These are phyloP conservation scores for Aotearoamyces nothofagi DNA, from an alignment of 2,329 filamentous ascomycete species.

Conservation along the genomic window DNA sequence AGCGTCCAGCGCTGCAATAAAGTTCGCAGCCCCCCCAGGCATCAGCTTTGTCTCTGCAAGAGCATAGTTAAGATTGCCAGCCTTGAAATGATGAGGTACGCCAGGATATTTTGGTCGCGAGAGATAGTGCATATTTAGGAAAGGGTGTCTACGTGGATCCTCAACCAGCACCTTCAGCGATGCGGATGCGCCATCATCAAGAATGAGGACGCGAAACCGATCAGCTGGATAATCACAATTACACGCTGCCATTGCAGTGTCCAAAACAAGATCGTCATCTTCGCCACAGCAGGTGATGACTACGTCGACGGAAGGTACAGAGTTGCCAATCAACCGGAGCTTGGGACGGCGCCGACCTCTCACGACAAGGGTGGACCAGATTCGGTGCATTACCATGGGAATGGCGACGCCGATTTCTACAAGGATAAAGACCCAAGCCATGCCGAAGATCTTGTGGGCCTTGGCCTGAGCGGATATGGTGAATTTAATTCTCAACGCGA, in stretches of 20 bases:
- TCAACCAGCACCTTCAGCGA: conserved; percentile 6
- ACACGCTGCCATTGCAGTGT: conserved; percentile 39
- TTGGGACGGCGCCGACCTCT: conserved; percentile 29
- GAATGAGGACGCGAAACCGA: conserved; percentile 35
- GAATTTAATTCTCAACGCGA: conserved; percentile 33
- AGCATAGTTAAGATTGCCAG: conserved; percentile 48
- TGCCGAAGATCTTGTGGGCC: conserved; percentile 23
- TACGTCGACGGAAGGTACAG: conserved; percentile 38
- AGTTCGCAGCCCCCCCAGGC: conserved; percentile 39
- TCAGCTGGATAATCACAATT: conserved; percentile 37
- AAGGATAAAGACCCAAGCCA: conserved; percentile 39
- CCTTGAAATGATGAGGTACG: conserved; percentile 41
- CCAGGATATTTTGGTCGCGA: conserved; percentile 32
- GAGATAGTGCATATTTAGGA: conserved; percentile 39
- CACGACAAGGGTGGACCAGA: conserved; percentile 30
- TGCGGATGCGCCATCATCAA: conserved; percentile 31
- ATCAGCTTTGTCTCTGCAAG: conserved; percentile 32
- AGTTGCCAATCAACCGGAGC: conserved; percentile 31
- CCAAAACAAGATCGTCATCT: conserved; percentile 36
- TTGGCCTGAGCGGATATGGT: conserved; percentile 31
- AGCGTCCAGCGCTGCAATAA: conserved; percentile 47
- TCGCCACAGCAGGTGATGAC: conserved; percentile 43
- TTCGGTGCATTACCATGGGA: conserved; percentile 6
- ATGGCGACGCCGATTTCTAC: conserved; percentile 32
- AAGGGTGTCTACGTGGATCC: conserved; percentile 30